phyloP scores from a whole-genome alignment of 2,329 filamentous ascomycete species.

The Paraphoma sp. region DNA sequence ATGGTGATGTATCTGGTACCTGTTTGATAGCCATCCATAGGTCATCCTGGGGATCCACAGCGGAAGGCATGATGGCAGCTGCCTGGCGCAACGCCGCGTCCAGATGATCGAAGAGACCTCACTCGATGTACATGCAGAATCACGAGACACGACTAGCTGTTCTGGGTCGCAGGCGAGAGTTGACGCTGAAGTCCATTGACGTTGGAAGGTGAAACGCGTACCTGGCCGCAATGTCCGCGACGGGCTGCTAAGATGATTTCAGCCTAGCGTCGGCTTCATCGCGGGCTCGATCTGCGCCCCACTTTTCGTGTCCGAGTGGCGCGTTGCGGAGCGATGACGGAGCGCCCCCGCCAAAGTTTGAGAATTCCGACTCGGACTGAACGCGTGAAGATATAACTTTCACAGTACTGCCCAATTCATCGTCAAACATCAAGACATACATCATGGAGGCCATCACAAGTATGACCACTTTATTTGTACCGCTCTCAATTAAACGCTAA shows the following conservation, averaged over 20 bases:
- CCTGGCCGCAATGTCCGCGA: slow-evolving; percentile 13
- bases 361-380: slow-evolving; percentile 41
- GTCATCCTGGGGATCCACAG: slow-evolving; percentile 56
- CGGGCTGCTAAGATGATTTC: slow-evolving; percentile 2
- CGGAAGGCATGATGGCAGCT: slow-evolving; percentile 39
- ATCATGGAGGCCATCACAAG: slow-evolving; percentile 49
- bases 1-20: slow-evolving; percentile 40
- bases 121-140: neutral
- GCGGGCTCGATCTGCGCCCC: slow-evolving; percentile 13
- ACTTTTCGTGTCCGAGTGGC: slow-evolving; percentile 22
- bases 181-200: neutral
- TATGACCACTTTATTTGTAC: slow-evolving; percentile 11
- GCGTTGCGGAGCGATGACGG: slow-evolving; percentile 44
- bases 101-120: neutral
- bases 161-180: neutral
- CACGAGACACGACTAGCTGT: neutral
- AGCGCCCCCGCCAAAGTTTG: slow-evolving; percentile 32
- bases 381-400: slow-evolving; percentile 31
- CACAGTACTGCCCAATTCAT: slow-evolving; percentile 17
- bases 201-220: slow-evolving; percentile 22
- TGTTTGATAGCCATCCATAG: slow-evolving; percentile 57
- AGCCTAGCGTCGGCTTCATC: slow-evolving; percentile 8
- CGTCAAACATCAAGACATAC: slow-evolving; percentile 16
- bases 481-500: slow-evolving; percentile 21
- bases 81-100: slow-evolving; percentile 8